phyloP scores from a whole-genome alignment of 108 stramenopile genomes.

The Parmales sp. region DNA sequence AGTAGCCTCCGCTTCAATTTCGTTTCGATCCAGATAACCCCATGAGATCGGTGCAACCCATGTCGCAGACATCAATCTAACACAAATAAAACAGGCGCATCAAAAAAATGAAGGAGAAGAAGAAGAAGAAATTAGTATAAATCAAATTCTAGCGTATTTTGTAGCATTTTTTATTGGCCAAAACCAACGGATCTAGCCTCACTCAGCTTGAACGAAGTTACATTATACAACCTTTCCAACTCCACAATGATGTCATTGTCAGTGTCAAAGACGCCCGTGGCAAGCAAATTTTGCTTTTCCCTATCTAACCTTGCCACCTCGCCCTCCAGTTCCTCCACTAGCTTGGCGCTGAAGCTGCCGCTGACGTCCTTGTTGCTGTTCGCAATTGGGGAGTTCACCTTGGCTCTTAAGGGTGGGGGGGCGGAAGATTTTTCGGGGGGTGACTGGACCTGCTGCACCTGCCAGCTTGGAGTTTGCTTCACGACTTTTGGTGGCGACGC shows the following conservation, averaged over 20 bases:
- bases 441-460: not conserved
- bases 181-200: no score
- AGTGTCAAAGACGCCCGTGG: constrained; percentile 4
- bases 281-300: not conserved
- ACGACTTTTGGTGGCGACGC: not conserved
- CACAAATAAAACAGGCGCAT: no score
- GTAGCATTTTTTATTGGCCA: no score
- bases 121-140: no score
- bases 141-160: no score
- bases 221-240: constrained; percentile 4
- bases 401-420: not conserved
- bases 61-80: no score
- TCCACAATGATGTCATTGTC: not conserved
- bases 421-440: not conserved
- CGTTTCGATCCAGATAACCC: no score
- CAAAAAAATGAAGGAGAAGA: no score
- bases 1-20: no score
- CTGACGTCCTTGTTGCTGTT: not conserved
- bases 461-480: not conserved
- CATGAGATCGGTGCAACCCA: no score
- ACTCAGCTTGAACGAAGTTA: no score
- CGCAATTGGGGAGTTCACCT: not conserved
- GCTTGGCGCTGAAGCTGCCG: not conserved
- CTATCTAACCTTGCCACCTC: not conserved
- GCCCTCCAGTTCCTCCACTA: not conserved